These are phyloP conservation scores for Elsinoe ampelina DNA, from an alignment of 2,329 filamentous ascomycete species.

Conservation along the genomic window DNA sequence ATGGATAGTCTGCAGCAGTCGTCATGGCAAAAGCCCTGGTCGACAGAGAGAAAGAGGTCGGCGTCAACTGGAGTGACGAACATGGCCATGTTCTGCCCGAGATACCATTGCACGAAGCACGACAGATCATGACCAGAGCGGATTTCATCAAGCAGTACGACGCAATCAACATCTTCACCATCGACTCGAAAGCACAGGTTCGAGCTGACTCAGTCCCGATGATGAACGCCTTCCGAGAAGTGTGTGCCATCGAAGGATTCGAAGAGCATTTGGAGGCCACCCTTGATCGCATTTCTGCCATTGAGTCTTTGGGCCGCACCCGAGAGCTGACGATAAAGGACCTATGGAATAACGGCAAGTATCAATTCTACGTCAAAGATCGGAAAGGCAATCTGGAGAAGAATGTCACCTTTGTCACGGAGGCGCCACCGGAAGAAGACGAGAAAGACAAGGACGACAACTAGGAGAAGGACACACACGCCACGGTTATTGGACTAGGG, in stretches of 20 bases:
- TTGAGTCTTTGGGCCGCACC: conserved; percentile 89
- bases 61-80: conserved; percentile 52
- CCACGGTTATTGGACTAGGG: background rate
- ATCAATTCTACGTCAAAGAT: conserved; percentile 51
- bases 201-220: conserved; percentile 92
- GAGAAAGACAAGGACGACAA: conserved; percentile 21
- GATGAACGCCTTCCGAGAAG: conserved; percentile 82
- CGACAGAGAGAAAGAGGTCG: conserved; percentile 60
- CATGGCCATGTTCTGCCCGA: conserved; percentile 68
- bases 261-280: conserved; percentile 74
- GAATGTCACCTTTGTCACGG: conserved; percentile 39
- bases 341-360: conserved; percentile 74
- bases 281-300: conserved; percentile 75
- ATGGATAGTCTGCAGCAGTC: conserved; percentile 70
- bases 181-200: conserved; percentile 77
- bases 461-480: conserved; percentile 14
- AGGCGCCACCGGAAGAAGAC: conserved; percentile 18
- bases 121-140: conserved; percentile 88
- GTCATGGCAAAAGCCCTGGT: conserved; percentile 84
- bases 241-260: conserved; percentile 69
- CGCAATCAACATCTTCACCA: conserved; percentile 89
- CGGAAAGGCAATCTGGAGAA: conserved; percentile 39
- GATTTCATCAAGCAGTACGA: conserved; percentile 93
- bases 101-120: conserved; percentile 70
- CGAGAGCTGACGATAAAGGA: conserved; percentile 93